Conservation (phyloP, 139 green algal species). For the Haematococcus lacustris region DNA sequence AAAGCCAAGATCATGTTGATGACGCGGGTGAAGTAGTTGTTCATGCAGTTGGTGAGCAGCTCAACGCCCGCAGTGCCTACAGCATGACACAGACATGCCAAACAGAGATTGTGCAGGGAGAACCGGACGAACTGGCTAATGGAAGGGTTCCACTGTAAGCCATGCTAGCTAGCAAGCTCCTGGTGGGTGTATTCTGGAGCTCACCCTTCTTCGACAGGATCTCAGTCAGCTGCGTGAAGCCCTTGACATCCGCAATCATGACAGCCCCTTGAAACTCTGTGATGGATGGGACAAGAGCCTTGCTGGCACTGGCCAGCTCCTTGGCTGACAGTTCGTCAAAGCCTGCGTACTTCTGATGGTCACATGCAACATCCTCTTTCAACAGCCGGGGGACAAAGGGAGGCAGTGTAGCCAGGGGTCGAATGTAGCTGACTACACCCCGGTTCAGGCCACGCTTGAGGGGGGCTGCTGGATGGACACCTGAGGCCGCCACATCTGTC, state of each 20-base stretch:
- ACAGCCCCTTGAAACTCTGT: conserved; percentile 48
- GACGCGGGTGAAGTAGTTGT: conserved; percentile 75
- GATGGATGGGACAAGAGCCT: conserved; percentile 36
- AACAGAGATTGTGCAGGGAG: no score
- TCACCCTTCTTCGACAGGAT: conserved; percentile 49
- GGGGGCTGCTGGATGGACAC: no score
- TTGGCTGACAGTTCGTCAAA: conserved; percentile 19
- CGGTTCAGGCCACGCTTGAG: no score
- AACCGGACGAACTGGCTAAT: no score
- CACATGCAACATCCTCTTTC: conserved; percentile 32
- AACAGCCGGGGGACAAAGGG: conserved; percentile 61
- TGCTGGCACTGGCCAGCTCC: conserved; percentile 15
- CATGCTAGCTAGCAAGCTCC: no score
- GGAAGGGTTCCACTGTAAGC: no score
- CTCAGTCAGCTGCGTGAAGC: conserved; percentile 77
- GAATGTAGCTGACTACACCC: conserved; percentile 10
- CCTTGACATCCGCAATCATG: conserved; percentile 75
- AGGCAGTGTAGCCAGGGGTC: conserved; percentile 30
- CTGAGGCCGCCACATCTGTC: no score
- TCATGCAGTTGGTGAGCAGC: conserved; percentile 76
- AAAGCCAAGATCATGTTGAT: conserved; percentile 60
- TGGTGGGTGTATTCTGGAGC: no score
- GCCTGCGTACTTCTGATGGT: conserved; percentile 21
- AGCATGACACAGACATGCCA: not conserved
- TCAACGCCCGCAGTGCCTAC: conserved; percentile 55